Base-by-base conservation (phyloP, 2,329 filamentous ascomycete species). In the Pseudogymnoascus sp. region DNA sequence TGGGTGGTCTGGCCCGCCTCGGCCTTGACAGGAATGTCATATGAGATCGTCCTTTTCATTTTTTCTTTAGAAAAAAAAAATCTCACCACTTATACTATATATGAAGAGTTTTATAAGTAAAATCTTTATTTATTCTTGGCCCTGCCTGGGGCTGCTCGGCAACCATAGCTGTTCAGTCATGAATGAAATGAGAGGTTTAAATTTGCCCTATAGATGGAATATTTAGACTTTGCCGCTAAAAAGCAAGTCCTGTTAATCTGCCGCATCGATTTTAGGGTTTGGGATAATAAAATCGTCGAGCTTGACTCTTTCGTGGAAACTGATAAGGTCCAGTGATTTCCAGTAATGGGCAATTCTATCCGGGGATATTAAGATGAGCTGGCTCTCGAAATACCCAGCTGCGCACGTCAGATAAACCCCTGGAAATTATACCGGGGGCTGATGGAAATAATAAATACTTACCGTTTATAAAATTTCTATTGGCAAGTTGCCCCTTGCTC, bases 321-420 rank as follows among this genome's bases (percentile, higher is more conserved):
- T 86, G 55, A 88, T 82, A 62, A 86, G 82, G 0, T 79, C 78
- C 66, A 84, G 83, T 0, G 73, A 78, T 59, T 89, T 78, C 92
- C 92, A 97, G 71, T 91, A 88, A 71, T 93, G 90, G 2, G 91
- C 92, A 61, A 97, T 73, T 41, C 82, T 80, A 70, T 96, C 80
- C n/a, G 85, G 82, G 2, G 88, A 92, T 39, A 95, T 81, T 36
- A 97, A 80, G 58, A 96, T 85, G 21, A 97, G 80, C 67, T 92
- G 85, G 0, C 87, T 88, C 2, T 86, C 79, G 59, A 92, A 89
- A 68, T 85, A 96, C 63, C 82, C 81, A 68, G 92, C 90, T 93
- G 70, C 27, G 10, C 17, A 17, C 58, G 25, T 60, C 3, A 63
- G n/a, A 25, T 13, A 15, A 17, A 7, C 9, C 5, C 7, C 44